Percentiles rank a stretch among this genome's conserved stretches.
These are phyloP conservation scores for Coemansia sp. DNA, from an alignment of 192 early-diverging fungal species.

Conservation along the genomic window DNA sequence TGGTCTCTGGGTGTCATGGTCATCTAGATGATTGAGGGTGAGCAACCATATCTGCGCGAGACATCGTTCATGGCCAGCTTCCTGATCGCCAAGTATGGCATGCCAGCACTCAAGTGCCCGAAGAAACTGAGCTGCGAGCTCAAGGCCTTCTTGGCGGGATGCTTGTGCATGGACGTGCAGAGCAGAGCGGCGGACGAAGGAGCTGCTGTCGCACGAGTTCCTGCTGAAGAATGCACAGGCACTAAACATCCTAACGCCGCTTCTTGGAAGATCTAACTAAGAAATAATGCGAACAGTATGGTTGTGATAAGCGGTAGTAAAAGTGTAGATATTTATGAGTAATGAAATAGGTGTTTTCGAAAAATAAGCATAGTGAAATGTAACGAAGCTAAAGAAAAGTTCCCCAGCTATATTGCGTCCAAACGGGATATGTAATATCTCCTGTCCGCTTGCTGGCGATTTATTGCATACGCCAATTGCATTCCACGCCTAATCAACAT, in stretches of 20 bases:
- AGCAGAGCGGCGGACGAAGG: slow-evolving; percentile 74
- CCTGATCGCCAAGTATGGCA: slow-evolving; percentile 95
- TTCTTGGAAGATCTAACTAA: slow-evolving; percentile 27
- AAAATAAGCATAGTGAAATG: too few relatives aligned
- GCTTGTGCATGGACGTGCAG: slow-evolving; percentile 84
- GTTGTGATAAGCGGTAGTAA: too few relatives aligned
- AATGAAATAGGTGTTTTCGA: too few relatives aligned
- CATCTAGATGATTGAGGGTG: slow-evolving; percentile 96
- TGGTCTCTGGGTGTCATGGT: slow-evolving; percentile 98
- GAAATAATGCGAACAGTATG: not conserved
- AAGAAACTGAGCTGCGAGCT: slow-evolving; percentile 76
- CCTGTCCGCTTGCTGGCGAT: too few relatives aligned
- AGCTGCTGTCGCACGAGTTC: slow-evolving; percentile 75
- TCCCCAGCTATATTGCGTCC: too few relatives aligned
- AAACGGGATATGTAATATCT: too few relatives aligned
- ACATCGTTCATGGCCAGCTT: slow-evolving; percentile 94
- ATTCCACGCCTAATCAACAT: too few relatives aligned
- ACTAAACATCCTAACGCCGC: slow-evolving; percentile 29
- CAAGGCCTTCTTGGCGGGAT: slow-evolving; percentile 83
- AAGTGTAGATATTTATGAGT: too few relatives aligned
- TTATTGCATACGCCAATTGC: too few relatives aligned
- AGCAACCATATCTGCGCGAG: slow-evolving; percentile 94
- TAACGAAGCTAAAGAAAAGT: too few relatives aligned
- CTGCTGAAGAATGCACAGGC: slow-evolving; percentile 47
- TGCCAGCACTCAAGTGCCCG: slow-evolving; percentile 86